These are phyloP conservation scores for Skeletonema costatum DNA, from an alignment of 108 stramenopile species.

Conservation along the genomic window DNA sequence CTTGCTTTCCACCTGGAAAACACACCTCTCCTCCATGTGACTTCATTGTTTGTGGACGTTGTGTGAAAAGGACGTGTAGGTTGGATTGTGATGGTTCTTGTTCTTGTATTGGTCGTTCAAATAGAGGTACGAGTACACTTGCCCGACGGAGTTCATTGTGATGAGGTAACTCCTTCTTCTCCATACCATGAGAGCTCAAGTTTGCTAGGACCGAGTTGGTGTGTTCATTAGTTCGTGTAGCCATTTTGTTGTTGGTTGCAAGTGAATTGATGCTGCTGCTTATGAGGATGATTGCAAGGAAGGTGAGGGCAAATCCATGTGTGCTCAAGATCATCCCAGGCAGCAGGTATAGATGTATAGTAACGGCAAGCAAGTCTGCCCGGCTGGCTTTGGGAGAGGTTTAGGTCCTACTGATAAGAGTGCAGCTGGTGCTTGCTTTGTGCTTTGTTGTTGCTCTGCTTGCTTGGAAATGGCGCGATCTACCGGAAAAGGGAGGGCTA, in stretches of 20 bases:
- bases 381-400: too few relatives aligned
- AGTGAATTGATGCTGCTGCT: background rate
- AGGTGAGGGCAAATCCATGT: background rate
- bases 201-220: background rate
- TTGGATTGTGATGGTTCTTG: background rate
- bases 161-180: conserved; percentile 28
- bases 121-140: conserved; percentile 47
- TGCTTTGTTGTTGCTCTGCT: too few relatives aligned
- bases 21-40: conserved; percentile 78
- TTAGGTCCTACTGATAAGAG: too few relatives aligned
- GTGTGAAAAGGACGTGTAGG: conserved; percentile 62
- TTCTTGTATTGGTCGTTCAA: conserved; percentile 13
- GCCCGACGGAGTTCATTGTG: conserved; percentile 29
- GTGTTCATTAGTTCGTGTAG: background rate
- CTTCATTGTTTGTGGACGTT: conserved; percentile 47
- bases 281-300: background rate
- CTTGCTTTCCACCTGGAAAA: conserved; percentile 77
- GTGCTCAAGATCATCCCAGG: background rate
- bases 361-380: too few relatives aligned
- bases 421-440: too few relatives aligned
- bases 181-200: conserved; percentile 22
- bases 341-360: background rate
- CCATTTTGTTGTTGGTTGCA: background rate
- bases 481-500: too few relatives aligned
- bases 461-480: too few relatives aligned